Evolutionary conservation across 306 rosid species (phyloP), one percentile per base, ranked within the genome.

Genomic region (Vigna unguiculata): DNA sequence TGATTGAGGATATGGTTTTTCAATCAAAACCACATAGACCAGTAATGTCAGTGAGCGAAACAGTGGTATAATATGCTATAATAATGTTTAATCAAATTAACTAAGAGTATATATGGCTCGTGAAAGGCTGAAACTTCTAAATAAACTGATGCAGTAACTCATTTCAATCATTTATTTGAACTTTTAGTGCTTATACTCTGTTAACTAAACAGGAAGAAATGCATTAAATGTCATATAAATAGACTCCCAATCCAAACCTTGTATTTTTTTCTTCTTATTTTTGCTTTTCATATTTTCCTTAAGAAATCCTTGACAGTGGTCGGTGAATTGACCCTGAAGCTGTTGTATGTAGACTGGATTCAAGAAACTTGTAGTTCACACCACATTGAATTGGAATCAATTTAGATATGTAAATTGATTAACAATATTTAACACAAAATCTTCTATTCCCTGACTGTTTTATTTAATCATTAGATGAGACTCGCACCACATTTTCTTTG

Each of bases 171-270:
- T 79, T 16, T 28, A 43, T 69, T 53, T 7, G 7, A 57, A 40
- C 70, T 61, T 74, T 19, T 12, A 43, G 66, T 43, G 45, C 22
- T n/a, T 16, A 1, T 19, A 22, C 47, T 25, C 46, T 34, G 24
- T 32, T 45, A 19, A 62, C 46, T 21, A 24, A 10, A 25, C 28
- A 34, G 32, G 17, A 64, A 22, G 48, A 69, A 46, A 45, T 45
- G 30, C 30, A 62, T 41, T 55, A 52, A 78, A 60, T 25, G 30
- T 78, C 47, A 41, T 21, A 30, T 19, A 51, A 17, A 22, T 20
- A 19, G 36, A 43, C 45, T 78, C 41, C 15, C 43, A 60, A 19
- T 73, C 40, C 74, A 47, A 73, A 60, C 69, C 25, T 16, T 30
- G 20, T 48, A 4, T 32, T 72, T 25, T 34, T 51, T 41, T 52